These are phyloP conservation scores for Saururus chinensis DNA, from an alignment of 164 flowering plant species.

Conservation along the genomic window DNA sequence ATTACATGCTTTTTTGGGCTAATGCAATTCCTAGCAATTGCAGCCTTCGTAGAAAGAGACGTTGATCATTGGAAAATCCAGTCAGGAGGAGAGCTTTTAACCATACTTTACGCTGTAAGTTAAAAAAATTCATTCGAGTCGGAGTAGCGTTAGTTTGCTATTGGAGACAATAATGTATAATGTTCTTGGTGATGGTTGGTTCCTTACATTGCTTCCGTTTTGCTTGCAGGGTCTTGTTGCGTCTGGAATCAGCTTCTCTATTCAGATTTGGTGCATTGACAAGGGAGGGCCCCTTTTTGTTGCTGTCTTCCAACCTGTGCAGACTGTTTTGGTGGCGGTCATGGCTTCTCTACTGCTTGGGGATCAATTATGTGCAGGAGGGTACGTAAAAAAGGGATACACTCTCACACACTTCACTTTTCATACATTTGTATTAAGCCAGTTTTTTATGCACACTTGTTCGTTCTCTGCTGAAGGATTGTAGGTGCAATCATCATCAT, in stretches of 20 bases:
- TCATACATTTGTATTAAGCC: neutral
- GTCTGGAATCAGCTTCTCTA: constrained; percentile 54
- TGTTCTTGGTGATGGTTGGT: no score
- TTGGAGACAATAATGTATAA: no score
- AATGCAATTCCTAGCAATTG: constrained; percentile 52
- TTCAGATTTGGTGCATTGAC: constrained; percentile 81
- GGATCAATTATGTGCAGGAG: constrained; percentile 66
- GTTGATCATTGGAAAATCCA: constrained; percentile 46
- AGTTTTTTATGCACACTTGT: neutral
- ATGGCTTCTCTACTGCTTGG: constrained; percentile 65
- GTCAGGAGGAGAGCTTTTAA: constrained; percentile 52
- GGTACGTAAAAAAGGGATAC: constrained; percentile 25
- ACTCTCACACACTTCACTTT: neutral
- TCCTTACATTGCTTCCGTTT: neutral
- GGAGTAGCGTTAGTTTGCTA: neutral
- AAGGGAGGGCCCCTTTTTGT: constrained; percentile 70
- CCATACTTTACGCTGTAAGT: constrained; percentile 62
- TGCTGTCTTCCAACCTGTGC: constrained; percentile 69
- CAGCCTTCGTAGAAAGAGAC: constrained; percentile 50
- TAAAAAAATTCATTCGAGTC: no score
- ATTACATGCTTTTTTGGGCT: constrained; percentile 72
- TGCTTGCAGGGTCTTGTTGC: constrained; percentile 54
- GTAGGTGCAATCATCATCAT: constrained; percentile 55
- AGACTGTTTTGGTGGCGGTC: constrained; percentile 58
- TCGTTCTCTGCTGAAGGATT: constrained; percentile 28